Evolutionary conservation across 2,329 filamentous ascomycete genomes (phyloP), one percentile per base, ranked within the genome.

Genomic region (Exophiala xenobiotica): DNA sequence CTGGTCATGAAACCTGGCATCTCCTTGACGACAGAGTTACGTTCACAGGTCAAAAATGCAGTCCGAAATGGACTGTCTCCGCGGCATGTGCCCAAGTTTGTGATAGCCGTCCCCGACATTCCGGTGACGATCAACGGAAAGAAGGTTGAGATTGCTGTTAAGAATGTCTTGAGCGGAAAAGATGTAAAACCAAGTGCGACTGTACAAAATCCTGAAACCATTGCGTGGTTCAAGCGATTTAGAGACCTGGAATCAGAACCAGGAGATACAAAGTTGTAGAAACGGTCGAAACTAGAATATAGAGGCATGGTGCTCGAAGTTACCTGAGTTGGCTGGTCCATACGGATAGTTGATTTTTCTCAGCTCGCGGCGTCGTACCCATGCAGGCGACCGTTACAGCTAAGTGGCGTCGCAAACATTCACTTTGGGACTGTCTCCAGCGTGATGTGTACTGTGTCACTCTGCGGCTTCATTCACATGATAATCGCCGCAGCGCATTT

Each of bases 81-180:
- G 2, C 60, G 72, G 6, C 72, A 75, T 58, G 72, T 75, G 22
- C 73, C 72, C 1, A 63, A 61, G 47, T 73, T 70, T 49, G 62
- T 75, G 7, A 54, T 73, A 9, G 58, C 67, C 14, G 67, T 72
- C 1, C 61, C 59, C 1, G 70, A 70, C 18, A 69, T 75, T 14
- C 72, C 72, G 0, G 67, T 70, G 16, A 75, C 73, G 7, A 70
- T 77, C 35, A 75, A 76, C 50, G 73, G 74, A 5, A 76, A 76
- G 61, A 76, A 75, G 53, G 70, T 75, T 22, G 69, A 72, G 65
- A 70, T 66, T 42, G 68, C 65, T 24, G 70, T 78, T 33, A 77
- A 70, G 66, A 64, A 69, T 54, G 67, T 68, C 16, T 66, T 70
- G 14, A 66, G 57, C 53, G 73, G 74, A 7, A 66, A 60, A 20